Percentiles rank a stretch among this genome's conserved stretches.
Conservation (phyloP, 306 rosid species). For the Trichosanthes truncata region DNA sequence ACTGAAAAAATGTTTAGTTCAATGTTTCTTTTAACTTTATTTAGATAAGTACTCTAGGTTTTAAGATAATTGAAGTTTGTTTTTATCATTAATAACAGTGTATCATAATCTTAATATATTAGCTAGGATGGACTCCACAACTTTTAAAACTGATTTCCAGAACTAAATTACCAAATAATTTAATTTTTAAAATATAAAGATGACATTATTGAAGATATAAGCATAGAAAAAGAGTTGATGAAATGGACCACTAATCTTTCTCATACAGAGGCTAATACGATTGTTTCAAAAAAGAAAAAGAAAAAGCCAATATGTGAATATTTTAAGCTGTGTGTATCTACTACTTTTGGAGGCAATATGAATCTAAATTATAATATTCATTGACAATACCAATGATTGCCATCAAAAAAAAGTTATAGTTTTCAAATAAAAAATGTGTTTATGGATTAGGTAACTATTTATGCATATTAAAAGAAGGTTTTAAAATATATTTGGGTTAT, state of each 20-base stretch:
- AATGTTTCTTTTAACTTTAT: too few species aligned
- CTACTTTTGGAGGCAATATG: background rate
- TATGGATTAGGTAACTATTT: background rate
- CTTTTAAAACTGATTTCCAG: background rate
- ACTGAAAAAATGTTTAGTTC: too few species aligned
- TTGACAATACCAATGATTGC: background rate
- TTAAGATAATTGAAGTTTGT: background rate
- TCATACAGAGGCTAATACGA: background rate
- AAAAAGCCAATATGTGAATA: background rate
- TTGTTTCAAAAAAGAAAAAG: too few species aligned
- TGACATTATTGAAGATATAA: background rate
- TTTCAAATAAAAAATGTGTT: background rate
- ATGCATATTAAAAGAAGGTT: background rate
- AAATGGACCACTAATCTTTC: background rate
- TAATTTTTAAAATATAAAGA: background rate
- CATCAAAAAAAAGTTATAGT: background rate
- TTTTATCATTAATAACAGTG: background rate
- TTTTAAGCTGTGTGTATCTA: background rate
- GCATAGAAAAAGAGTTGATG: background rate
- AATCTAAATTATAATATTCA: background rate
- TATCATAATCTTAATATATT: background rate
- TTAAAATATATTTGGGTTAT: background rate
- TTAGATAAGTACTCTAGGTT: too few species aligned
- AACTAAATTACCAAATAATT: background rate
- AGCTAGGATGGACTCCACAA: background rate